Conservation (phyloP, 768 basidiomycete species). For the Panellus pusillus region DNA sequence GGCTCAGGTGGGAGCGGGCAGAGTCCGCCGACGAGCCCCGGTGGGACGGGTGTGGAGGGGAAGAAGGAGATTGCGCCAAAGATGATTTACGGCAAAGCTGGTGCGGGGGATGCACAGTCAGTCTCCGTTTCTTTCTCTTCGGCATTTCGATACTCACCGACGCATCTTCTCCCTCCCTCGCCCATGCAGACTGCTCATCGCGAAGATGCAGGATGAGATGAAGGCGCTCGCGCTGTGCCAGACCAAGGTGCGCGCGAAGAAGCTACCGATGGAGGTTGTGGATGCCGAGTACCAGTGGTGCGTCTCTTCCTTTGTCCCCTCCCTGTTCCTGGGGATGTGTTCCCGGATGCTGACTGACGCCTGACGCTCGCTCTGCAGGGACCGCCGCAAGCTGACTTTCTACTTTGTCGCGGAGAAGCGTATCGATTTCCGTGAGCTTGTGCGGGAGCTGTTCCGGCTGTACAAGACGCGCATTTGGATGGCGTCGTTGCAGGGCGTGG, state of each 20-base stretch:
- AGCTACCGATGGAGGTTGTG: conserved; percentile 96
- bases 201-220: conserved; percentile 87
- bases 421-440: conserved; percentile 95
- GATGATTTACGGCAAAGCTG: conserved; percentile 91
- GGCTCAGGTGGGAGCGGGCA: conserved; percentile 24
- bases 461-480: conserved; percentile 98
- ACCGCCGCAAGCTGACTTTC: conserved; percentile 96
- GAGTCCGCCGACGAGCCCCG: conserved; percentile 32
- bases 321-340: too few relatives aligned
- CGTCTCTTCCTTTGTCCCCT: conserved; percentile 25
- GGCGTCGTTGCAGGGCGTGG: conserved; percentile 69
- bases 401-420: conserved; percentile 96
- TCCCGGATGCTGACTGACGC: neutral
- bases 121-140: conserved; percentile 24
- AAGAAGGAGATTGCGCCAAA: conserved; percentile 97
- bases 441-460: conserved; percentile 88
- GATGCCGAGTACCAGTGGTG: conserved; percentile 99
- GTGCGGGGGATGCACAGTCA: conserved; percentile 75
- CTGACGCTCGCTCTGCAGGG: conserved; percentile 49
- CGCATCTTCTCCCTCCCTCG: conserved; percentile 11
- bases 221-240: conserved; percentile 91
- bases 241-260: conserved; percentile 89
- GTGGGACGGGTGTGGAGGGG: conserved; percentile 29
- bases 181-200: conserved; percentile 59
- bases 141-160: neutral